phyloP scores from a whole-genome alignment of 352 stramenopile species.

The Thraustochytrium striatum region DNA sequence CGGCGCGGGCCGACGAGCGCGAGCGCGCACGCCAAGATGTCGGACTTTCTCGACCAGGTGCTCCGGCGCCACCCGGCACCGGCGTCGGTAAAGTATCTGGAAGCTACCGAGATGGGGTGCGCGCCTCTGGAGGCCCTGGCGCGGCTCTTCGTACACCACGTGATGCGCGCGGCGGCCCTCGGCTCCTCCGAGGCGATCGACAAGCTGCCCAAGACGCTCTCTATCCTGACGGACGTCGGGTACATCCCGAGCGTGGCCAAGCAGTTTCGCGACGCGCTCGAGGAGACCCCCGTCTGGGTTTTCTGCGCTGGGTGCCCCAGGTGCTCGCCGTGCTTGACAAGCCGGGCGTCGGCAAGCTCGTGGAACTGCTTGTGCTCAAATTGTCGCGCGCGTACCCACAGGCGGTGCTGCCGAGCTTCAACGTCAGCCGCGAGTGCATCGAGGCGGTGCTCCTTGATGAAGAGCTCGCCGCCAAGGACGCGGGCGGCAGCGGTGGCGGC shows the following conservation, averaged over 20 bases:
- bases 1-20: neutral
- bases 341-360: slow-evolving; percentile 33
- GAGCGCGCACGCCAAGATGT: neutral
- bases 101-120: neutral
- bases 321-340: slow-evolving; percentile 50
- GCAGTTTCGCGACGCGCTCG: neutral
- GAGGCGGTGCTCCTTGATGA: neutral
- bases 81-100: neutral
- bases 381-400: slow-evolving; percentile 50
- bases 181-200: neutral
- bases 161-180: neutral
- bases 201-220: slow-evolving; percentile 4
- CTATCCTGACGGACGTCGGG: neutral
- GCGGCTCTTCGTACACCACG: neutral
- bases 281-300: slow-evolving; percentile 46
- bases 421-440: slow-evolving; percentile 27
- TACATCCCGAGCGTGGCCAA: neutral
- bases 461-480: neutral
- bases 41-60: slow-evolving; percentile 11
- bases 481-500: no score
- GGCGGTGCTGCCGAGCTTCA: slow-evolving; percentile 45
- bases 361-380: slow-evolving; percentile 49
- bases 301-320: slow-evolving; percentile 54
- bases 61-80: neutral
- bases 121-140: slow-evolving; percentile 1